Base-by-base conservation (phyloP, 257 asterid species). In the Cinchona pubescens region DNA sequence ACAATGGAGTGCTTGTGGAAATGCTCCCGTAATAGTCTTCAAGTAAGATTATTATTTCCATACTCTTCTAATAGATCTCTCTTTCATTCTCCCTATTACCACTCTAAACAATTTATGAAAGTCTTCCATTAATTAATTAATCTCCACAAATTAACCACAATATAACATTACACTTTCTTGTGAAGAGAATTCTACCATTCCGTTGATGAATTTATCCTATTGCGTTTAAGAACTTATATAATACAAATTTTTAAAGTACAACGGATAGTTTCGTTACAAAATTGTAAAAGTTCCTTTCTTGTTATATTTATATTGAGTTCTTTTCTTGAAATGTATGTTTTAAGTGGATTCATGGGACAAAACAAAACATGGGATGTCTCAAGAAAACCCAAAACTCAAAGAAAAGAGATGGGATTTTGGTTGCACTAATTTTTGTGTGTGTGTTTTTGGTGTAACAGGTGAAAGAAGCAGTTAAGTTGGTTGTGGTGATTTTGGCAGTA, bases 1-100 rank as follows among this genome's bases (percentile, higher is more conserved):
- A 16, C 70, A 78, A 79, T 66, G 76, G 76, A 71, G 62, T 60
- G 29, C 29, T 55, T 45, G 29, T 76, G 71, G 45, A 82, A 58
- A 75, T 40, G 25, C 79, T 67, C 53, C 73, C 19, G 67, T 9
- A 14, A 42, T n/a, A n/a, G n/a, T 67, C 58, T 78, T 76, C 78
- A 77, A 76, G 90, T 88, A 85, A 83, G 81, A 75, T 56, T 43
- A 75, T 56, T 43, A 70, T 10, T 58, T 29, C 59, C 63, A 18
- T 14, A 42, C 16, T n/a, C 21, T 27, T 16, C 43, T 21, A 40
- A 40, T n/a, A n/a, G n/a, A n/a, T n/a, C n/a, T 64, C 10, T 55
- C 60, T 38, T 27, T 10, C 5, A 23, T 30, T 74, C 37, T 43
- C 60, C 6, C 29, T 29, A 35, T 71, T 18, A 10, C n/a, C n/a